A percentile compares a stretch with the other conserved stretches of the same genome.
phyloP scores from a whole-genome alignment of 345 rosid species.

The Dovyalis caffra region DNA sequence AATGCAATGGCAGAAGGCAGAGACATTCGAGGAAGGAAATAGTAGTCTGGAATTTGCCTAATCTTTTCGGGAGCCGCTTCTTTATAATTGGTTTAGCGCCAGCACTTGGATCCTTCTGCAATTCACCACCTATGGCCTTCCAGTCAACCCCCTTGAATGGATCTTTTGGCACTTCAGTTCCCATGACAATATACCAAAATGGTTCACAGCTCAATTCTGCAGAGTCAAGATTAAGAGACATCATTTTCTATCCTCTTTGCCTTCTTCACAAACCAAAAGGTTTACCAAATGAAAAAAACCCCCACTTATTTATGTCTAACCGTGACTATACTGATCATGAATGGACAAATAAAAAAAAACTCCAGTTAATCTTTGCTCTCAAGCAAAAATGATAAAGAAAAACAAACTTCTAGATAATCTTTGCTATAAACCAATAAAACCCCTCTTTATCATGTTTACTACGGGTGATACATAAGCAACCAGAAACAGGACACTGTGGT shows the following conservation, averaged over 20 bases:
- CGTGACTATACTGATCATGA: not conserved
- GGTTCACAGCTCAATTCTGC: too few species aligned
- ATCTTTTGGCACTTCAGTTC: constrained; percentile 58
- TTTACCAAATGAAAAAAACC: too few species aligned
- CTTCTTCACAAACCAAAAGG: not conserved
- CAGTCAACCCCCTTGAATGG: constrained; percentile 91
- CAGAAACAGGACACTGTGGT: not conserved
- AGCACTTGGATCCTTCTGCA: constrained; percentile 61
- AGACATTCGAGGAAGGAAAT: constrained; percentile 79
- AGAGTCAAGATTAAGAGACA: not conserved
- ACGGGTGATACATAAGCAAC: not conserved
- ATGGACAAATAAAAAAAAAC: not conserved
- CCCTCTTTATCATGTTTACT: not conserved
- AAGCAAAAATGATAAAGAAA: not conserved
- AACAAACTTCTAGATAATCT: not conserved
- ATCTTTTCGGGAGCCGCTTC: constrained; percentile 78
- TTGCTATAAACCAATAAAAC: not conserved
- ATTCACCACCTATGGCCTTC: constrained; percentile 63
- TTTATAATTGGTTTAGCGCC: constrained; percentile 46
- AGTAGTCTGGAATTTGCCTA: constrained; percentile 82
- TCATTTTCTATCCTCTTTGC: not conserved
- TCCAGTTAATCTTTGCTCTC: not conserved
- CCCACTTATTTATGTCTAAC: not conserved
- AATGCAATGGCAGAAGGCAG: constrained; percentile 56
- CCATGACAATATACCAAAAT: too few species aligned